Evolutionary conservation across 2,329 filamentous ascomycete genomes (phyloP).

Genomic region (Paecilomyces sp.): DNA sequence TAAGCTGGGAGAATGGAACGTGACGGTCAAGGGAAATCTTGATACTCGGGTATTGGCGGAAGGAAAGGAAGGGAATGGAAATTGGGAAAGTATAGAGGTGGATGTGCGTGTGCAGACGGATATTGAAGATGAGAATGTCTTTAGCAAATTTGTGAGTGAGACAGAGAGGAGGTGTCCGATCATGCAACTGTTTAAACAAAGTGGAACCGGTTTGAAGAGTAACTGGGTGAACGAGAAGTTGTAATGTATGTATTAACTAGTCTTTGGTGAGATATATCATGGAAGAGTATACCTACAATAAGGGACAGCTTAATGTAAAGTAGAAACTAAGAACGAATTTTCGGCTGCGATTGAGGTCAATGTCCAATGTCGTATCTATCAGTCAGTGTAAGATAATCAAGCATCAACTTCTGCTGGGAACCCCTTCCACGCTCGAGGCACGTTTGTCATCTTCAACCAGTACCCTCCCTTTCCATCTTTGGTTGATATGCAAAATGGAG

Average conservation of each 20-base stretch:
- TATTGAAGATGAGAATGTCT: background rate
- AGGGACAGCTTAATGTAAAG: no score
- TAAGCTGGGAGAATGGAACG: background rate
- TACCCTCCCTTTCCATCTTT: background rate
- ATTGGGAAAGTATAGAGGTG: background rate
- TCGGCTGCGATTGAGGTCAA: background rate
- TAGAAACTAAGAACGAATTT: background rate
- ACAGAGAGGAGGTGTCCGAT: background rate
- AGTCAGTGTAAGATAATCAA: background rate
- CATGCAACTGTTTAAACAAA: background rate
- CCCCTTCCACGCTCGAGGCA: background rate
- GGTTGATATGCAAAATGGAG: background rate
- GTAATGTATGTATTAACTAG: background rate
- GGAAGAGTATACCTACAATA: background rate
- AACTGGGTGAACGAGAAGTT: background rate
- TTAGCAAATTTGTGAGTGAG: background rate
- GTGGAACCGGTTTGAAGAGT: background rate
- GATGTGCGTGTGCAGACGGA: background rate
- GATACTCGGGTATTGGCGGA: background rate
- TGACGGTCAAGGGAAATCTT: background rate
- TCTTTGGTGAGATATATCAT: background rate
- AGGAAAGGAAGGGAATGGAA: background rate
- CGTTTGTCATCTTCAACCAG: background rate
- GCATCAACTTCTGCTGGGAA: background rate
- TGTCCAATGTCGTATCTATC: background rate